Base-by-base conservation (phyloP, 164 flowering plant species). In the Dillenia suffruticosa region DNA sequence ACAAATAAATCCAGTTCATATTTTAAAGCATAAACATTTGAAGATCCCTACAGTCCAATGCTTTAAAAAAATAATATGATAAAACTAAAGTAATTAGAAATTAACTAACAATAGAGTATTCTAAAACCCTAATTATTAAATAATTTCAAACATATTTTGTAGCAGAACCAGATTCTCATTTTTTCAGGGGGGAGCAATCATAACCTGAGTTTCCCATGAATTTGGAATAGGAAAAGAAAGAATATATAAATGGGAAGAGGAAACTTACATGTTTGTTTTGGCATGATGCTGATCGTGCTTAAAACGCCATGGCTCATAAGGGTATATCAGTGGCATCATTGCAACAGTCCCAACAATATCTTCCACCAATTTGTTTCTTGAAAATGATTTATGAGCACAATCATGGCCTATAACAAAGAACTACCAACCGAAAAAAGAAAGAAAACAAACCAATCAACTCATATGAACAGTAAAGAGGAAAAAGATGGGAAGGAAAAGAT, bases 321-420 rank as follows among this genome's bases (percentile, higher is more conserved):
- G 98, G 74, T 94, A 91, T 71, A 94, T 84, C n/a, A 91, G 70
- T 1, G 97, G 97, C 85, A 94, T 63, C 63, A 94, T 91, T 60
- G 97, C 88, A 66, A 94, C 76, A 32, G 99, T 91, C 57, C 99
- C 99, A 70, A 94, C 90, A 67, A 91, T 84, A 76, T 91, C 99
- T 77, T 94, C 96, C 70, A 89, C 66, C 48, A 91, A 69, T 72
- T 94, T 94, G 87, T 91, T 91, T 82, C 58, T 81, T n/a, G 95
- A 82, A 79, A 94, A 94, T 61, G 99, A 84, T 70, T 85, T 89
- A 81, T 91, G 97, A 49, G 97, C 99, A 85, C 96, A 94, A 69
- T 94, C 99, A 81, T 94, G 99, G 46, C 99, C 95, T 78, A 91
- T 91, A 51, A 94, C 93, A 82, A 91, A 94, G 70, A 91, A 85